Evolutionary conservation across 2,329 filamentous ascomycete genomes (phyloP).

Genomic region (Calonectria pseudoreteaudii): DNA sequence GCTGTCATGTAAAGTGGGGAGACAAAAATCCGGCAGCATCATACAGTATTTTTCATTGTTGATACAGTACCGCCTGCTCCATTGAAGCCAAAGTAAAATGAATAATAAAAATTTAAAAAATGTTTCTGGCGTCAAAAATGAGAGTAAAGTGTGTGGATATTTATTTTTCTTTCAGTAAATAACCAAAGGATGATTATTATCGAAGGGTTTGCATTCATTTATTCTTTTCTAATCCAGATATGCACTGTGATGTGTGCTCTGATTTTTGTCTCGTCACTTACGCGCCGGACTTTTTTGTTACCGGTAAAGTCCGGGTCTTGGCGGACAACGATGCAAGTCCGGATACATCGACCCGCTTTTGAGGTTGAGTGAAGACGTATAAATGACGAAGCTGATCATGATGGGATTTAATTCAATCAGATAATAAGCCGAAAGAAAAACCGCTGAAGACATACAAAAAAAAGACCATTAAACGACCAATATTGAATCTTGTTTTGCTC

Average conservation of each 20-base stretch:
- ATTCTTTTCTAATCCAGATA: neutral
- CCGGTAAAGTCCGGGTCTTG: constrained; percentile 13
- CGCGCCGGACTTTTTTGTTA: constrained; percentile 8
- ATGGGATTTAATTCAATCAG: neutral
- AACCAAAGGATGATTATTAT: too few species aligned
- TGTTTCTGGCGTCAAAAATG: too few species aligned
- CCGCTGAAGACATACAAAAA: neutral
- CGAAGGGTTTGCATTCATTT: neutral
- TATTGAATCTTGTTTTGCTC: neutral
- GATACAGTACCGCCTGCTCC: neutral
- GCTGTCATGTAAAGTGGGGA: neutral
- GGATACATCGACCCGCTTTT: neutral
- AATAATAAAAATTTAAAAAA: too few species aligned
- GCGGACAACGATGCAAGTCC: constrained; percentile 5
- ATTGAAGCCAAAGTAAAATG: neutral
- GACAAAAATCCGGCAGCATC: neutral
- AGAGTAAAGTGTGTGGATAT: too few species aligned
- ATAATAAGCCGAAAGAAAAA: neutral
- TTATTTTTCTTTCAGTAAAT: too few species aligned
- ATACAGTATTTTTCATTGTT: neutral
- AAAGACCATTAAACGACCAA: neutral
- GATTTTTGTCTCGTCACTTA: neutral
- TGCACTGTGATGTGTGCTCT: neutral
- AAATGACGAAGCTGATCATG: neutral
- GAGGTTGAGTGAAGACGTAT: neutral